Evolutionary conservation across 495 filamentous ascomycete species (phyloP), one percentile per base, ranked within the genome.

Genomic region (Xylaria flabelliformis): DNA sequence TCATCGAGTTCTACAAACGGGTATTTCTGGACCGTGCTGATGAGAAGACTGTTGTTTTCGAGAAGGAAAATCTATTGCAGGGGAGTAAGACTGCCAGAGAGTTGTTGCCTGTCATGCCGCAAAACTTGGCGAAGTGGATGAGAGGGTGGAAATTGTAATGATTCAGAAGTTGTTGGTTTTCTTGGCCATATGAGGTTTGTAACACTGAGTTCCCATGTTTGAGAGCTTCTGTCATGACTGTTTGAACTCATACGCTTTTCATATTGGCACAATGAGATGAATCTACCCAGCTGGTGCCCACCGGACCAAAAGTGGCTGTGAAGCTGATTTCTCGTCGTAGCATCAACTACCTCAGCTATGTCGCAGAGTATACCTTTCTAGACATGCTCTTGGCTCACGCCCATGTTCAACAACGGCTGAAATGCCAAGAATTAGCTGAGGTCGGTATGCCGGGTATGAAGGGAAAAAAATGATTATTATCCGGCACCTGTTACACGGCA

Each of bases 81-180:
- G 77, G 75, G 64, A 79, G 77, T 15, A 72, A 71, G 42, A 73
- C 77, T 32, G 75, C 77, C 15, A 53, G 77, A 24, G 72, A 67
- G 6, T 19, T 79, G 42, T 61, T 67, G 62, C 72, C 73, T 39
- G 67, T 79, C 26, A 77, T 75, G 46, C 63, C 59, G 64, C 73
- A 77, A n/a, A 73, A 76, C 72, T 50, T 79, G 44, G 73, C 72
- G 73, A 59, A 74, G 50, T 79, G 77, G 75, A 73, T 77, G 58
- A 74, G 73, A 41, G 72, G 75, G 6, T 79, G 77, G 77, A 70
- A 72, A 9, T 69, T 78, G 3, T 75, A 63, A 71, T 8, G 21
- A 9, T 42, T 56, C 15, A 39, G 48, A 0, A 32, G 1, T 3
- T 8, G 48, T 6, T 1, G 1, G 19, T 0, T 6, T 39, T 66